Conservation (phyloP, 73 alveolate genomes). For the Uronychia setigera region DNA sequence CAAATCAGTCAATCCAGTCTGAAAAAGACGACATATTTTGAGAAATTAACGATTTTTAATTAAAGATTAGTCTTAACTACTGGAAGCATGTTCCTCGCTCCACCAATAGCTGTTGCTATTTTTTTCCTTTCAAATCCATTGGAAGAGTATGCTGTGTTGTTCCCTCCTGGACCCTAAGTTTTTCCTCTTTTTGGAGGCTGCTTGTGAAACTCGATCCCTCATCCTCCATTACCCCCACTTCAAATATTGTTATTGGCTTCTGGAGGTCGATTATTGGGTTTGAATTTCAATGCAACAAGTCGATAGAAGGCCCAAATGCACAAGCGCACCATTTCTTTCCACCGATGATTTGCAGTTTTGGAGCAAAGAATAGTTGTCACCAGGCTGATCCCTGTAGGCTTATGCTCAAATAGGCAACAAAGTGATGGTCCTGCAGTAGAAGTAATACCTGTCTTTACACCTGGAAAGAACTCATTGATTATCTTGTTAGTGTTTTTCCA, state of each 20-base stretch:
- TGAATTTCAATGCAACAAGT: neutral
- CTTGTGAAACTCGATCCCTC: too few species aligned
- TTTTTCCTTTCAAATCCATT: neutral
- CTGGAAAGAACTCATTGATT: constrained; percentile 63
- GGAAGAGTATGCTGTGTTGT: neutral
- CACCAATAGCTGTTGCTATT: neutral
- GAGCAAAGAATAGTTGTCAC: constrained; percentile 31
- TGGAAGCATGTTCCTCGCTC: neutral
- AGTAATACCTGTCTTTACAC: constrained; percentile 87
- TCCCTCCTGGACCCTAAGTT: neutral
- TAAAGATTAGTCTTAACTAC: neutral
- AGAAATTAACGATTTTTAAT: neutral
- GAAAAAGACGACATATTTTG: neutral
- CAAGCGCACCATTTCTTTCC: constrained; percentile 58
- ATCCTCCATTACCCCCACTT: too few species aligned
- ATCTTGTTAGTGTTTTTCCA: constrained; percentile 85
- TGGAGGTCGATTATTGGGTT: neutral
- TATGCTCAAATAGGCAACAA: constrained; percentile 23
- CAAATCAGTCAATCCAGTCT: neutral
- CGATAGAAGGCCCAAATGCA: constrained; percentile 45
- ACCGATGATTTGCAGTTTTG: constrained; percentile 41
- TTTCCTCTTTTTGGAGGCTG: neutral
- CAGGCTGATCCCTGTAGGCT: constrained; percentile 3
- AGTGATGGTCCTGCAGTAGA: constrained; percentile 92
- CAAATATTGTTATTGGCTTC: too few species aligned